These are phyloP conservation scores for Hyphodiscus sp. DNA, from an alignment of 2,329 filamentous ascomycete genomes.

Conservation along the genomic window DNA sequence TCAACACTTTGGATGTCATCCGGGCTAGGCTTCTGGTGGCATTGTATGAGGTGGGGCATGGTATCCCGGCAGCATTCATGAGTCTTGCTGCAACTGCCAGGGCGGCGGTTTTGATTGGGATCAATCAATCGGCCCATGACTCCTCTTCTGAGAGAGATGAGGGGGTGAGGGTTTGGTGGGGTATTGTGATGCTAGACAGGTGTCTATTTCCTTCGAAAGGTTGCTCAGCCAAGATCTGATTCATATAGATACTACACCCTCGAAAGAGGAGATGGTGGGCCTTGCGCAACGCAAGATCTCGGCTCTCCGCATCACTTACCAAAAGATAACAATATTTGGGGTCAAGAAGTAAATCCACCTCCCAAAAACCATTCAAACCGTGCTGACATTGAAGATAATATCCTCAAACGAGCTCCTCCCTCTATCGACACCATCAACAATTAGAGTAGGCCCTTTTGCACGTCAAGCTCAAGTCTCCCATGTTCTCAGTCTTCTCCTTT, in stretches of 20 bases:
- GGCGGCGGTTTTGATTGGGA: constrained; percentile 14
- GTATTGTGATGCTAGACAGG: constrained; percentile 18
- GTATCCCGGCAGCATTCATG: constrained; percentile 12
- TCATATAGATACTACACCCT: constrained; percentile 10
- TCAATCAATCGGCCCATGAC: constrained; percentile 6
- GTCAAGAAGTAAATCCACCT: constrained; percentile 5
- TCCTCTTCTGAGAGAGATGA: background rate
- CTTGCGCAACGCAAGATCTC: constrained; percentile 12
- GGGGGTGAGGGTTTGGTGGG: constrained; percentile 16
- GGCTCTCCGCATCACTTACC: constrained; percentile 9
- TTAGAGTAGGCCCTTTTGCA: constrained; percentile 15
- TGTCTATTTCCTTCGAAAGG: background rate
- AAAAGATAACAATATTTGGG: constrained; percentile 9
- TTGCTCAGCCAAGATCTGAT: background rate
- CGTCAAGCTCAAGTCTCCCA: constrained; percentile 18
- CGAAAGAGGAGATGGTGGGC: constrained; percentile 7
- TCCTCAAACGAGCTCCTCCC: constrained; percentile 9
- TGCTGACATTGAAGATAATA: constrained; percentile 6
- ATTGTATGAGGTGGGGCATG: constrained; percentile 16
- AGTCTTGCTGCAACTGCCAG: constrained; percentile 13
- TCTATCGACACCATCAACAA: constrained; percentile 13
- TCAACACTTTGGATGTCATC: constrained; percentile 14
- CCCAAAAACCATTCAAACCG: background rate
- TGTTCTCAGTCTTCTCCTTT: constrained; percentile 10
- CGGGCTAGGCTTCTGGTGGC: constrained; percentile 14